phyloP scores from a whole-genome alignment of 2,329 filamentous ascomycete genomes.

The Fusarium nelsonii region DNA sequence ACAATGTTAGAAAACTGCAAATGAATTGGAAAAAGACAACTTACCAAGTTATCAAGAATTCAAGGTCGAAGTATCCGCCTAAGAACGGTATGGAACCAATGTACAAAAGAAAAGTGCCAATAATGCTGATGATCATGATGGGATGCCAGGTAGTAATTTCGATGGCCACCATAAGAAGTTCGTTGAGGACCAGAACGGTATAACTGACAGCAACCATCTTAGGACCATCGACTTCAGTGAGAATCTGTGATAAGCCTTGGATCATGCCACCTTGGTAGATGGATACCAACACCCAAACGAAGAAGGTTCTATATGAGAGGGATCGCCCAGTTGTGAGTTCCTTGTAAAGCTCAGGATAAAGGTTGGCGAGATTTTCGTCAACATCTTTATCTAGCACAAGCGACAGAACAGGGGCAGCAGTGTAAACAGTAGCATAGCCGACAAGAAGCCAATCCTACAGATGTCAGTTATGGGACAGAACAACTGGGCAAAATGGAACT shows the following conservation, averaged over 20 bases:
- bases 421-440: slow-evolving; percentile 96
- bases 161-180: slow-evolving; percentile 96
- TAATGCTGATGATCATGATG: slow-evolving; percentile 85
- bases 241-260: slow-evolving; percentile 90
- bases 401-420: slow-evolving; percentile 90
- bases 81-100: slow-evolving; percentile 87
- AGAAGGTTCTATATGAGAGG: slow-evolving; percentile 93
- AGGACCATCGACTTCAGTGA: slow-evolving; percentile 80
- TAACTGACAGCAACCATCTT: slow-evolving; percentile 92
- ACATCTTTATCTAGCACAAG: slow-evolving; percentile 96
- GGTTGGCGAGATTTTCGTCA: slow-evolving; percentile 89
- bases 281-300: slow-evolving; percentile 94
- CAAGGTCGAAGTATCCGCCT: slow-evolving; percentile 88
- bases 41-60: slow-evolving; percentile 78
- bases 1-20: slow-evolving; percentile 31
- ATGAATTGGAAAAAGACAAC: slow-evolving; percentile 44
- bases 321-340: slow-evolving; percentile 91
- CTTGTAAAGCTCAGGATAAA: slow-evolving; percentile 98
- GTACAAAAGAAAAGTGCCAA: slow-evolving; percentile 86
- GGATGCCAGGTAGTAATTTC: slow-evolving; percentile 98
- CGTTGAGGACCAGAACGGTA: slow-evolving; percentile 91
- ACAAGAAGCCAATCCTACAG: slow-evolving; percentile 90
- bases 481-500: slow-evolving; percentile 29
- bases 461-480: slow-evolving; percentile 36
- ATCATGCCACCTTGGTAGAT: slow-evolving; percentile 97